Evolutionary conservation across 176 grass and related monocot species (phyloP).

Genomic region (Ensete glaucum): DNA sequence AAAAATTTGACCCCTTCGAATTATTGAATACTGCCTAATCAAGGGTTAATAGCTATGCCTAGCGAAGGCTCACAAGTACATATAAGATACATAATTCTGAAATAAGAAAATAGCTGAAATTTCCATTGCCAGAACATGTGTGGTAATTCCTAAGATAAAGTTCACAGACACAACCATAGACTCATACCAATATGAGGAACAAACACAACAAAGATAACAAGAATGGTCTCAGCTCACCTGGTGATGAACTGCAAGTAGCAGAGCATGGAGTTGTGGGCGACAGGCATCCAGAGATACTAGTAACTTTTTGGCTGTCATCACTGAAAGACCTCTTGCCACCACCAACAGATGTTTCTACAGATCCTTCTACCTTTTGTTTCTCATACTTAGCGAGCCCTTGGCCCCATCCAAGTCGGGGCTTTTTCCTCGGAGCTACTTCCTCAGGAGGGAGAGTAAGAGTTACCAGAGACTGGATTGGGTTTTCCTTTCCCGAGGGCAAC

Average conservation of each 20-base stretch:
- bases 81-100: no score
- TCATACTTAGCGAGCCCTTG: slow-evolving; percentile 96
- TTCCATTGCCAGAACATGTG: no score
- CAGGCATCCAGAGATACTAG: neutral
- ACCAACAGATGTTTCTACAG: neutral
- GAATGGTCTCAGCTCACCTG: slow-evolving; percentile 8
- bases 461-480: neutral
- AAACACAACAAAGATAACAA: slow-evolving; percentile 14
- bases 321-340: neutral
- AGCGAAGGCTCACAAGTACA: no score
- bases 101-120: no score
- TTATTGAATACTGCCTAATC: no score
- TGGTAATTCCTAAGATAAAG: no score
- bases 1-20: no score
- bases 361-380: slow-evolving; percentile 68
- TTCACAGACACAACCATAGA: no score
- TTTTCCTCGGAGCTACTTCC: slow-evolving; percentile 62
- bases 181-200: neutral
- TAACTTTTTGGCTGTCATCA: neutral
- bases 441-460: slow-evolving; percentile 25
- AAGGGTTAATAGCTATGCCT: no score
- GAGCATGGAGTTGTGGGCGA: slow-evolving; percentile 9
- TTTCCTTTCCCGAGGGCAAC: slow-evolving; percentile 7
- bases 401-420: slow-evolving; percentile 85
- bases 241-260: slow-evolving; percentile 4